phyloP scores from a whole-genome alignment of 164 flowering plant species.

The grape (Vitis vinifera) region ASM3070453v1 NC_081817.1:2020001-2020500 shows the following conservation, averaged over 20 bases:
- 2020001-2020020: too few relatives aligned
- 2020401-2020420: too few relatives aligned
- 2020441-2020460: too few relatives aligned
- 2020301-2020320: slow-evolving; percentile 72
- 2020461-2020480: too few relatives aligned
- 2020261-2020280: slow-evolving; percentile 58
- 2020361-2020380: too few relatives aligned
- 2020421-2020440: too few relatives aligned
- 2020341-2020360: neutral
- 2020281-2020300: slow-evolving; percentile 56
- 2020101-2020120: neutral
- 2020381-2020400: too few relatives aligned
- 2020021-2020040: too few relatives aligned
- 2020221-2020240: slow-evolving; percentile 47
- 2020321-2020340: slow-evolving; percentile 49
- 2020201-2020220: slow-evolving; percentile 32
- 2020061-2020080: too few relatives aligned
- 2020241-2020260: slow-evolving; percentile 47
- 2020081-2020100: too few relatives aligned
- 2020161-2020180: neutral
- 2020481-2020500: too few relatives aligned
- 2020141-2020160: neutral
- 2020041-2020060: too few relatives aligned
- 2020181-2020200: neutral
- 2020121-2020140: neutral